Evolutionary conservation across 306 rosid genomes (phyloP), one percentile per base, ranked within the genome.

Genomic region (Cucurbita pepo): DNA sequence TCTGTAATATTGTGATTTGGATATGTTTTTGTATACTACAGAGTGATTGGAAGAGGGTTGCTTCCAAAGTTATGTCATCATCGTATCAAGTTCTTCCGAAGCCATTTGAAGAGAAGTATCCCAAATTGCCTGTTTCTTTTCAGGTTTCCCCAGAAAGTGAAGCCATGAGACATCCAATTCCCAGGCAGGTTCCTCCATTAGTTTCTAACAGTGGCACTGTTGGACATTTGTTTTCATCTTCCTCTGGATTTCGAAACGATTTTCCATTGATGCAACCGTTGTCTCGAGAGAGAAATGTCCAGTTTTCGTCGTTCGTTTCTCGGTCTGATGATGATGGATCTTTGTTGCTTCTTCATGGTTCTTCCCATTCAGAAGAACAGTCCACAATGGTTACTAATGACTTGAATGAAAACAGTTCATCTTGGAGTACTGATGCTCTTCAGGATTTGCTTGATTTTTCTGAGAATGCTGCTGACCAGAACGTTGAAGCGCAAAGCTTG

Each of bases 361-460:
- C 90, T 70, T 79, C 81, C 66, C 82, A 55, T 71, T 75, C 82
- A 3, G 87, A 75, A 65, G 71, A 72, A 10, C 91, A 82, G 37
- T 77, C 90, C 56, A 70, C 86, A 14, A 2, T 79, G 38, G 76
- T 80, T 76, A 60, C 79, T 69, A 62, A 81, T 79, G 82, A 77
- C 58, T 71, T 81, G 56, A 87, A 57, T 58, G 91, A 76, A 76
- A 78, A 65, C 57, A 76, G 54, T 40, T 76, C 84, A 45, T 62
- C 91, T 61, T 90, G 97, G 94, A 80, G 85, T 71, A 73, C 91
- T 6, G 90, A 88, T 83, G 75, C 90, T 59, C 60, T 86, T 77
- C 84, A 82, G 77, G 96, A 81, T 60, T 73, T 87, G 56, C 75
- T 87, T 73, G 77, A 81, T 70, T 88, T 83, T 69, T 72, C 91